Evolutionary conservation across 1,284 basidiomycete species (phyloP), one percentile per base, ranked within the genome.

Genomic region (Moesziomyces globuligerus): DNA sequence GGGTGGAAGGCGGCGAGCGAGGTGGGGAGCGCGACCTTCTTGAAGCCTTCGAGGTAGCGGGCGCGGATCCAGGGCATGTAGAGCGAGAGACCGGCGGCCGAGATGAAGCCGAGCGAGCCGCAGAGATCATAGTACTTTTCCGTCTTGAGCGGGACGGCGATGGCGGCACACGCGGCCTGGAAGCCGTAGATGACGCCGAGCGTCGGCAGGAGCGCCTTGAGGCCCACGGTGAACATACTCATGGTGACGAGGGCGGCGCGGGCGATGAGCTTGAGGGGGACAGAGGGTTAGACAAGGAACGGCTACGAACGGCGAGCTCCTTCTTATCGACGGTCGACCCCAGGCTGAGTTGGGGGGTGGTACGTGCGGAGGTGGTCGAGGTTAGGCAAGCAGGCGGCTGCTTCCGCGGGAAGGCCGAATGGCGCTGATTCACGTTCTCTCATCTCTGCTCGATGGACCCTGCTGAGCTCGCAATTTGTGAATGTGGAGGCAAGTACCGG

Each of bases 101-200:
- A 86, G 26, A 90, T 79, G 84, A 89, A 91, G n/a, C 90, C 90
- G 7, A 88, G 66, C 3, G 88, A 85, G 15, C 90, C 90, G 44
- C 65, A 75, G 7, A 78, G 67, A 50, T 78, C 76, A 55, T 78
- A 78, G 67, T 74, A 78, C 62, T 70, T 67, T 51, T 75, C 72
- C 15, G 75, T 74, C 61, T 74, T 74, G 49, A 66, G 49, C 3
- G 69, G 68, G 13, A 76, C 66, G 13, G 66, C 69, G 39, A 76
- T 44, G 7, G 51, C 37, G 15, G 66, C 75, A 26, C 74, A 74
- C 8, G 65, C 61, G 21, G 72, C 72, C 41, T 76, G 75, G 55
- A 76, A 68, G 40, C 66, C 73, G 47, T 71, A 78, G 58, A 75
- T 72, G 44, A 78, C 51, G 21, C 68, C 76, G 11, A 78, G 25